Percentiles rank a stretch among this genome's conserved stretches.
These are phyloP conservation scores for Rhizopus microsporus DNA, from an alignment of 371 early-diverging fungal genomes.

Conservation along the genomic window DNA sequence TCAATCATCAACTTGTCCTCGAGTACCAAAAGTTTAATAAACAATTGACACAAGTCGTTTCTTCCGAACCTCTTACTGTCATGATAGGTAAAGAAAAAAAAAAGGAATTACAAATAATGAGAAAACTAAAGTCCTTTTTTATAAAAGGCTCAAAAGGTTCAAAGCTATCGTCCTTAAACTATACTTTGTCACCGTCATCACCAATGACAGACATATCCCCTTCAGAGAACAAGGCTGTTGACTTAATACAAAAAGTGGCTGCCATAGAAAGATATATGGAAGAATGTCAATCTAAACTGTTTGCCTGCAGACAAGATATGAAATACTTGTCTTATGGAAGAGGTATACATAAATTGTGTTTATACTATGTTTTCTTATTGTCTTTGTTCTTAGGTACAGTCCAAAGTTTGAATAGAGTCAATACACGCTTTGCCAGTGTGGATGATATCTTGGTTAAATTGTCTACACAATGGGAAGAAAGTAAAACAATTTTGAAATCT, in stretches of 20 bases:
- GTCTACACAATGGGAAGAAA: constrained; percentile 40
- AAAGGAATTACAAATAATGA: background rate
- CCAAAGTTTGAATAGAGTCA: constrained; percentile 25
- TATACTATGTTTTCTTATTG: background rate
- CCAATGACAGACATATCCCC: background rate
- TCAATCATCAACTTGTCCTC: constrained; percentile 23
- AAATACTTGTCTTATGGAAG: constrained; percentile 22
- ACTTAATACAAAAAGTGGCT: constrained; percentile 28
- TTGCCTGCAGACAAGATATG: constrained; percentile 42
- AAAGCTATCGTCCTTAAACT: background rate
- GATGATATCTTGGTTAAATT: constrained; percentile 34
- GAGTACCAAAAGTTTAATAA: constrained; percentile 24
- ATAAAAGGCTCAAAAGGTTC: background rate
- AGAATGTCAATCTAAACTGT: constrained; percentile 35
- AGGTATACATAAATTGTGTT: constrained; percentile 17
- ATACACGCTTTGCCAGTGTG: constrained; percentile 28
- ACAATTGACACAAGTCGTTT: background rate
- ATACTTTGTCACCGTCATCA: background rate
- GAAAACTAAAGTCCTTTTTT: background rate
- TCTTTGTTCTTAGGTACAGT: too few relatives aligned
- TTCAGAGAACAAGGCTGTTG: constrained; percentile 21
- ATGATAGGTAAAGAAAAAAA: background rate
- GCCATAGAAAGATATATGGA: constrained; percentile 39
- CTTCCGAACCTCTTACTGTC: background rate
- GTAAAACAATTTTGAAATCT: constrained; percentile 18